Conservation (phyloP, 257 asterid genomes). For the Gynochthodes officinalis region DNA sequence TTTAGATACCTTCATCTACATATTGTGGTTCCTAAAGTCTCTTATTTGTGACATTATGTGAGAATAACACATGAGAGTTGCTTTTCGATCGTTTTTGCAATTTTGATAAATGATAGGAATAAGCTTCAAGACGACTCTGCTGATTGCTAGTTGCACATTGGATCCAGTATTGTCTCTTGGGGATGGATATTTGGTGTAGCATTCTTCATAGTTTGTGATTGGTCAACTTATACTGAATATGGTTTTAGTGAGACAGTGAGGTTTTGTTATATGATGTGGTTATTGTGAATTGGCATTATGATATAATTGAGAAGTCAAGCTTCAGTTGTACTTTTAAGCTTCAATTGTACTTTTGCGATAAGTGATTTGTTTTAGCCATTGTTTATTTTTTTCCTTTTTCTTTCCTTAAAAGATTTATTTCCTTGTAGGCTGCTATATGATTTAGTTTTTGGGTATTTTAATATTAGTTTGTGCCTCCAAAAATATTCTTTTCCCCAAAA, state of each 20-base stretch:
- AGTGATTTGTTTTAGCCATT: not conserved
- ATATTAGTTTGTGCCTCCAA: not conserved
- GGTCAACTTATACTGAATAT: not conserved
- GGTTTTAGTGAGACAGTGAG: not conserved
- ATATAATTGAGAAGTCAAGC: not conserved
- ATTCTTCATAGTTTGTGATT: not conserved
- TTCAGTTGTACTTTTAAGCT: slow-evolving; percentile 1
- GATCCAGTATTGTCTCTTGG: not conserved
- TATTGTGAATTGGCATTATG: not conserved
- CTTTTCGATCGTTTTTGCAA: not conserved
- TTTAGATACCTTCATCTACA: not conserved
- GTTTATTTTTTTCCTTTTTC: not conserved
- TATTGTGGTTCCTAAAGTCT: not conserved
- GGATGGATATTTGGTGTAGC: not conserved
- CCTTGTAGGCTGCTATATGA: not conserved
- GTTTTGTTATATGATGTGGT: not conserved
- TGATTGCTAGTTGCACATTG: not conserved
- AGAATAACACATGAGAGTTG: not conserved
- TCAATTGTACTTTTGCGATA: not conserved
- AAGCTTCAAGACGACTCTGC: not conserved
- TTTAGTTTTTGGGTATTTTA: not conserved
- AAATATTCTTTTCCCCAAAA: not conserved
- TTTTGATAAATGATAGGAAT: not conserved
- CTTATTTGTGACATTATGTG: not conserved
- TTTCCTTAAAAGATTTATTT: not conserved